Conservation (phyloP, 345 rosid genomes). For the Populus nigra region DNA sequence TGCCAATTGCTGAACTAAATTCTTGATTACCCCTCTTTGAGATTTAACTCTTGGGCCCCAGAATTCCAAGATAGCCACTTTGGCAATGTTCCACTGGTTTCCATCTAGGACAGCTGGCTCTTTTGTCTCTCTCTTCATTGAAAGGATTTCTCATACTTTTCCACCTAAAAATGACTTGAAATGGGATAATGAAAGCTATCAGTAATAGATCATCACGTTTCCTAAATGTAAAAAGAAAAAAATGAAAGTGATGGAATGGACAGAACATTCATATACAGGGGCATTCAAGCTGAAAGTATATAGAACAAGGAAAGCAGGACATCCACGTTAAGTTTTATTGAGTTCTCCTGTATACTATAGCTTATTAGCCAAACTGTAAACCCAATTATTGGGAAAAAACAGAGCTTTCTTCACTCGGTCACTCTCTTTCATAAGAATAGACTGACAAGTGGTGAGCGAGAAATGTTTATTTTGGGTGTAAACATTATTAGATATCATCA, state of each 20-base stretch:
- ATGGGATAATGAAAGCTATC: background rate
- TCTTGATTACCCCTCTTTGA: background rate
- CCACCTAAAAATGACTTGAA: constrained; percentile 8
- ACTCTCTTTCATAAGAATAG: no score
- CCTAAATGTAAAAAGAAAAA: background rate
- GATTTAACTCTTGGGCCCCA: background rate
- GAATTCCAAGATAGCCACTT: background rate
- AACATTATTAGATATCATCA: background rate
- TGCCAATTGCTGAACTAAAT: background rate
- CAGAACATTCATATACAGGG: background rate
- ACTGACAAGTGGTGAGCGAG: no score
- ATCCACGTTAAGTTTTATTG: background rate
- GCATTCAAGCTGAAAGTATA: background rate
- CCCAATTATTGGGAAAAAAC: no score
- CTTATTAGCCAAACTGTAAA: no score
- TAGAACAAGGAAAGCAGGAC: background rate
- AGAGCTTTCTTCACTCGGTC: no score
- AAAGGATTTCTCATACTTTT: constrained; percentile 12
- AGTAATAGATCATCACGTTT: background rate
- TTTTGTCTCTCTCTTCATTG: background rate
- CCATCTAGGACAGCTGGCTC: background rate
- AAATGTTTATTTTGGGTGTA: background rate
- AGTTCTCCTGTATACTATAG: no score
- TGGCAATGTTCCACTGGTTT: background rate
- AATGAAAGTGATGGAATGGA: background rate